A percentile compares a stretch with the other conserved stretches of the same genome.
Evolutionary conservation across 148 eudicot genomes (phyloP).

Genomic region (Vaccinium myrtillus): DNA sequence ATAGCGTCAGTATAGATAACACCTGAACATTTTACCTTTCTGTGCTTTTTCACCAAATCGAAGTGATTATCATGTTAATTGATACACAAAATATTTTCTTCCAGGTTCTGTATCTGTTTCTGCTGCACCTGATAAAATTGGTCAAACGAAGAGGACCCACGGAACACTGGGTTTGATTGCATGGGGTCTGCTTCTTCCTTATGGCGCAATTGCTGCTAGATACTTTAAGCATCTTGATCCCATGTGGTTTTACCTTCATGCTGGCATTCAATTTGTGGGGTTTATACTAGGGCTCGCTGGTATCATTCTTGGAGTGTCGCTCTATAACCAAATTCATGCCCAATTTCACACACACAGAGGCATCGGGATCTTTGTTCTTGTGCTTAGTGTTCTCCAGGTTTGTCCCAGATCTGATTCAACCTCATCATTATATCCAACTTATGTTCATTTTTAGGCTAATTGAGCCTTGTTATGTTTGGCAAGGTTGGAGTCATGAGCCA

Average conservation of each 20-base stretch:
- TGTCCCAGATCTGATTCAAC: neutral
- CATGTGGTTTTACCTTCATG: conserved; percentile 86
- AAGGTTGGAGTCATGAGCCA: neutral
- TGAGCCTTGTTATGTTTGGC: neutral
- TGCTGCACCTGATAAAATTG: conserved; percentile 25
- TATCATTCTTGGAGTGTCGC: conserved; percentile 67
- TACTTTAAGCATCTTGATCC: conserved; percentile 71
- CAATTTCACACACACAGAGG: conserved; percentile 73
- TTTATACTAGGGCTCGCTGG: conserved; percentile 70
- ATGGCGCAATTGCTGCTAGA: conserved; percentile 80
- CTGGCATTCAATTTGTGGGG: conserved; percentile 66
- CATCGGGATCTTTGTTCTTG: conserved; percentile 74
- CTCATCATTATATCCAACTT: neutral
- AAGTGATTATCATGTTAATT: neutral
- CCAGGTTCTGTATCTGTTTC: conserved; percentile 28
- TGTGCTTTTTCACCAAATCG: neutral
- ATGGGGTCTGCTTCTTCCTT: conserved; percentile 89
- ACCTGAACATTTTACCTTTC: neutral
- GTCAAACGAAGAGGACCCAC: conserved; percentile 60
- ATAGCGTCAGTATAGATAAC: neutral
- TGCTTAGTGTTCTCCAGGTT: conserved; percentile 81
- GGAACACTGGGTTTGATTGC: conserved; percentile 70
- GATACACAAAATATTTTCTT: neutral
- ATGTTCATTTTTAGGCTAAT: neutral
- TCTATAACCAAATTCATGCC: conserved; percentile 49